Conservation (phyloP, 768 basidiomycete genomes). For the Lactarius vividus region DNA sequence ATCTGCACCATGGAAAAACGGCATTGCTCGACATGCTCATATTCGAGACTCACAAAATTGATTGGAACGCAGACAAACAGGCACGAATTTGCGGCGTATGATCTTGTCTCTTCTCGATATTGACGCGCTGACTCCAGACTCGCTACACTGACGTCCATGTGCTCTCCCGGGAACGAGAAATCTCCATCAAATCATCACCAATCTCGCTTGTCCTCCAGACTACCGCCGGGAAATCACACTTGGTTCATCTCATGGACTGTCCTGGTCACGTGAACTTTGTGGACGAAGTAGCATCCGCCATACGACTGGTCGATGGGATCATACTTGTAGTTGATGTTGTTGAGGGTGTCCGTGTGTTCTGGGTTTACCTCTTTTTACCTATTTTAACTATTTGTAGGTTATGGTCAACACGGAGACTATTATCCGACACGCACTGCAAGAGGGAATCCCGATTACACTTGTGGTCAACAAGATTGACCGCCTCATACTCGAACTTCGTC, state of each 20-base stretch:
- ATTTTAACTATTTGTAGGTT: conserved; percentile 46
- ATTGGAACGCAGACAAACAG: conserved; percentile 88
- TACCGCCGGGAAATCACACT: conserved; percentile 87
- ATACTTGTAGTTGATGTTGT: conserved; percentile 96
- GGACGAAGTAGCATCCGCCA: conserved; percentile 91
- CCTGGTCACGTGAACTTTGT: conserved; percentile 98
- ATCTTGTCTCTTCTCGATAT: conserved; percentile 9
- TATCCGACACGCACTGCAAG: conserved; percentile 86
- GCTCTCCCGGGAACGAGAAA: conserved; percentile 81
- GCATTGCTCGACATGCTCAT: conserved; percentile 96
- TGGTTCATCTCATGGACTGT: conserved; percentile 93
- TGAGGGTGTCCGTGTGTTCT: conserved; percentile 66
- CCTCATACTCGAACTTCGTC: conserved; percentile 91
- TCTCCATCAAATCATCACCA: conserved; percentile 95
- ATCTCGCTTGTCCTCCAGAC: conserved; percentile 89
- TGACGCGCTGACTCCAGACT: conserved; percentile 45
- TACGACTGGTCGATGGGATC: conserved; percentile 87
- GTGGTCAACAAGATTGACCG: conserved; percentile 98
- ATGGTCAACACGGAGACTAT: conserved; percentile 92
- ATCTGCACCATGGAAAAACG: conserved; percentile 97
- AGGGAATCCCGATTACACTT: conserved; percentile 84
- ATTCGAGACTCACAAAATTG: conserved; percentile 92
- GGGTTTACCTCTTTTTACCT: conserved; percentile 2
- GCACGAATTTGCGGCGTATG: conserved; percentile 32
- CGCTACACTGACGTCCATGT: conserved; percentile 97